Base-by-base conservation (phyloP, 1,139 yeast genomes). In the Hansenula anomala region DNA sequence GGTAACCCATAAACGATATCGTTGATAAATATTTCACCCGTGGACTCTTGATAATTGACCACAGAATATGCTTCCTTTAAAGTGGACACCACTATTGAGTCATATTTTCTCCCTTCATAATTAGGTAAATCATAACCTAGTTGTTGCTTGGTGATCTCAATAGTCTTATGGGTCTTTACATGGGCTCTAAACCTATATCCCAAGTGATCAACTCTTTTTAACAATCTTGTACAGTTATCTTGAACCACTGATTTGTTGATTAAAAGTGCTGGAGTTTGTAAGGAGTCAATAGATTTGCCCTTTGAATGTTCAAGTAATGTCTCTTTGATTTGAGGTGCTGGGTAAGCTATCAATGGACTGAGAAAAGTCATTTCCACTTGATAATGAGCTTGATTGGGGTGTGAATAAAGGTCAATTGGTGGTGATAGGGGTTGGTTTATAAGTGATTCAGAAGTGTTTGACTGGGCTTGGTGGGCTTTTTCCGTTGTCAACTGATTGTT, bases 1-100 rank as follows among this genome's bases (percentile, higher is more conserved):
- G 95, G 95, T 39, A 85, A 64, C 30, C 90, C 80, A 56, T 73
- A 84, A 34, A 78, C 66, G n/a, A 83, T 66, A 55, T 84, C 92
- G 6, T 58, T 65, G 34, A 85, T 67, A 30, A 63, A 49, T 0
- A 75, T 75, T 20, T 66, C 56, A 17, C 66, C 63, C 8, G 57
- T 56, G 25, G 40, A 33, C n/a, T 54, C 52, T 40, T 65, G 61
- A 16, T 73, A 68, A 29, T 72, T 63, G 5, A 73, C 64, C 37
- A 80, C 50, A 7, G 71, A 67, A 73, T 81, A 73, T 0, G 85
- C 85, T 59, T 85, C 95, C 43, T 66, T 66, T 36, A 82, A 53
- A 1, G 94, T 85, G 1, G 90, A 81, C 1, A 83, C 87, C n/a
- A 85, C 78, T 17, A 83, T 69, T 33, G 70, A 63, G 41, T 66